These are phyloP conservation scores for Linum lewisii DNA, from an alignment of 345 rosid genomes.

Conservation along the genomic window DNA sequence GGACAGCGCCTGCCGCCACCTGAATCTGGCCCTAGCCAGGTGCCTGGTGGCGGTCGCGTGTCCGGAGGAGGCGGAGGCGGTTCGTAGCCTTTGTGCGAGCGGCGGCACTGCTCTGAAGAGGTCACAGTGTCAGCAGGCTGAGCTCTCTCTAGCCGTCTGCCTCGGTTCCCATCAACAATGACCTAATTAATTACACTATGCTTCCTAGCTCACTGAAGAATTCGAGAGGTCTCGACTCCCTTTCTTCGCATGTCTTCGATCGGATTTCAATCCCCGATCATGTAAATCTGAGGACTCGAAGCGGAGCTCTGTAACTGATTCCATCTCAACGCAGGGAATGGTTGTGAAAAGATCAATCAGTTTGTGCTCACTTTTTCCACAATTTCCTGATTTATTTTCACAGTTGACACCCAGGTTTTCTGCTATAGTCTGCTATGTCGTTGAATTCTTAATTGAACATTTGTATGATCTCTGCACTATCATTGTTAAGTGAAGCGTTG, in stretches of 20 bases:
- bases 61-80: constrained; percentile 73
- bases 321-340: no score
- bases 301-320: no score
- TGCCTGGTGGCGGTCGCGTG: constrained; percentile 59
- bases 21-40: constrained; percentile 66
- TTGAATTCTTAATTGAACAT: constrained; percentile 44
- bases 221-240: no score
- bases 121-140: constrained; percentile 76
- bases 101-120: constrained; percentile 81
- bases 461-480: constrained; percentile 41
- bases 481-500: constrained; percentile 35
- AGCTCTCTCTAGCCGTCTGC: constrained; percentile 56
- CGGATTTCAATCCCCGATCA: no score
- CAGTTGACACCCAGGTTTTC: no score
- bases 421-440: constrained; percentile 22
- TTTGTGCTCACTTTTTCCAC: no score
- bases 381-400: no score
- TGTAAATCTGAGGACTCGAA: no score
- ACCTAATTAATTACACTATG: neutral
- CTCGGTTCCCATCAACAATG: constrained; percentile 30
- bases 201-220: no score
- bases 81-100: constrained; percentile 60
- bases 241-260: no score
- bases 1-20: constrained; percentile 52
- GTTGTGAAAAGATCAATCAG: no score